These are phyloP conservation scores for Fragilaria crotonensis DNA, from an alignment of 108 stramenopile species.

Conservation along the genomic window DNA sequence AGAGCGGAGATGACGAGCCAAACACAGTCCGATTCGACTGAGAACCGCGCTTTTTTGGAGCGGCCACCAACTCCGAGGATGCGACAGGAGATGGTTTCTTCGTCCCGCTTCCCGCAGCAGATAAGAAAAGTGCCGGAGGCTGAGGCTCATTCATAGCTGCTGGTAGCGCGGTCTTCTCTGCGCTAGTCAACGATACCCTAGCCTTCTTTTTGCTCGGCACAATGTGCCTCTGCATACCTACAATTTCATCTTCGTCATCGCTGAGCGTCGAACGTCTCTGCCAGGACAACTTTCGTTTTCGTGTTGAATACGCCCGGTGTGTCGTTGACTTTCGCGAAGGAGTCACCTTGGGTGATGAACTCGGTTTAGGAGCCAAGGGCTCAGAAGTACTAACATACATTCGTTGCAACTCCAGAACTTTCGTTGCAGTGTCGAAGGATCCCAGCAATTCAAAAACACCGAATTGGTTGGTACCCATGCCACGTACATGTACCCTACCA, in stretches of 20 bases:
- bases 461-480: conserved; percentile 70
- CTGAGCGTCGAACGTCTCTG: conserved; percentile 12
- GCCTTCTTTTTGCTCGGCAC: no score
- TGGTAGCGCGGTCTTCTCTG: no score
- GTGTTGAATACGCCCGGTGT: conserved; percentile 1
- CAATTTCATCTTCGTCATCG: conserved; percentile 11
- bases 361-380: no score
- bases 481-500: conserved; percentile 55
- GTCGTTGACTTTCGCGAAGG: conserved; percentile 5
- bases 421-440: conserved; percentile 37
- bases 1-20: conserved; percentile 1
- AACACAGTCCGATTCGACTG: background rate
- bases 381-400: conserved; percentile 50
- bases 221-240: conserved; percentile 5
- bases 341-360: background rate
- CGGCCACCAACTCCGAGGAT: background rate
- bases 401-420: conserved; percentile 52
- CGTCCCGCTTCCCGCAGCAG: conserved; percentile 2
- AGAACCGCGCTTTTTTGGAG: background rate
- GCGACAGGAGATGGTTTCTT: background rate
- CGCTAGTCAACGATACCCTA: no score
- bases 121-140: no score
- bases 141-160: no score
- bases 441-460: conserved; percentile 82
- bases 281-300: conserved; percentile 19